phyloP scores from a whole-genome alignment of 305 asterid genomes.

The Plantago lanceolata region DNA sequence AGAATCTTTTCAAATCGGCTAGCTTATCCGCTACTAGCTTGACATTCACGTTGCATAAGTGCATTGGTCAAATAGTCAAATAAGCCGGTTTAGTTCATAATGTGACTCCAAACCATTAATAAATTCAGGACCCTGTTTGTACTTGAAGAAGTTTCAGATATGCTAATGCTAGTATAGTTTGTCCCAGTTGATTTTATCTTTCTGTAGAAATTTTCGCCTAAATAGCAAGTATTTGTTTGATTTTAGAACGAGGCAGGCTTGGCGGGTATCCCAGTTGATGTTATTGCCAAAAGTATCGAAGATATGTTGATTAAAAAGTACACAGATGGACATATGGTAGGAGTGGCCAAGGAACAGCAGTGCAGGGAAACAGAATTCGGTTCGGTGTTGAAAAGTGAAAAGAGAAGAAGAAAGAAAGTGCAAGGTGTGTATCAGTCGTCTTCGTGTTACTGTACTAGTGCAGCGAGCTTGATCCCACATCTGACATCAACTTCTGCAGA shows the following conservation, averaged over 20 bases:
- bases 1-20: too few species aligned
- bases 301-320: conserved; percentile 30
- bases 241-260: conserved; percentile 39
- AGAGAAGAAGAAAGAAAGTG: conserved; percentile 28
- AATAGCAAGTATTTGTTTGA: conserved; percentile 16
- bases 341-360: conserved; percentile 26
- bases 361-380: conserved; percentile 26
- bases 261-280: conserved; percentile 26
- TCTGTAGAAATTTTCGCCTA: not conserved
- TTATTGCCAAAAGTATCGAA: conserved; percentile 26
- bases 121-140: not conserved
- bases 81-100: too few species aligned
- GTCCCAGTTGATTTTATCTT: conserved; percentile 5
- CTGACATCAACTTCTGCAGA: conserved; percentile 36
- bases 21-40: too few species aligned
- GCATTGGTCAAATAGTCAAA: too few species aligned
- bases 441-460: conserved; percentile 20
- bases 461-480: conserved; percentile 20
- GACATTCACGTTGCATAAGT: too few species aligned
- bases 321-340: conserved; percentile 19
- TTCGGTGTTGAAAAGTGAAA: conserved; percentile 28
- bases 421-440: conserved; percentile 26
- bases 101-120: too few species aligned
- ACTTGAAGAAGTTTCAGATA: conserved; percentile 1
- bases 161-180: not conserved